Conservation (phyloP, 306 rosid species). For the Abrus pulchellus region DNA sequence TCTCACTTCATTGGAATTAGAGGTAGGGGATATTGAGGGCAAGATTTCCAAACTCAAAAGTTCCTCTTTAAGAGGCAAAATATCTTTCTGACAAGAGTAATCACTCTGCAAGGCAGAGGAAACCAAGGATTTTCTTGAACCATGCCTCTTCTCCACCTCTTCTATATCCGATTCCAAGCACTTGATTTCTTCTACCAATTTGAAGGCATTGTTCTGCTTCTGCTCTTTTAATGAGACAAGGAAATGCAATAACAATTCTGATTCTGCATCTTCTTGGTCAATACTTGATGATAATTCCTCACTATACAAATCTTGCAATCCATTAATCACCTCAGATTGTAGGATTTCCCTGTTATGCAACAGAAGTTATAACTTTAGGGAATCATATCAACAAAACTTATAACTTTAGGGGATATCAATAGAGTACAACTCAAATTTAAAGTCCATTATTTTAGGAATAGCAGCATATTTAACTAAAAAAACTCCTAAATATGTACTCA, state of each 20-base stretch:
- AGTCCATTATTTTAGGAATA: constrained; percentile 42
- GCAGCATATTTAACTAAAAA: constrained; percentile 37
- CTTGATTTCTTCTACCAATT: constrained; percentile 69
- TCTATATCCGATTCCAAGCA: constrained; percentile 83
- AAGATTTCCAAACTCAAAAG: constrained; percentile 53
- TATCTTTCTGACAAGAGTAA: constrained; percentile 55
- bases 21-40: constrained; percentile 48
- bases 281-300: constrained; percentile 69
- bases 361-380: constrained; percentile 48
- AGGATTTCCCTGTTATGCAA: constrained; percentile 82
- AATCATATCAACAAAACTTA: constrained; percentile 46
- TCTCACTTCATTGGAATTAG: constrained; percentile 60
- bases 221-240: constrained; percentile 65
- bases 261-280: constrained; percentile 79
- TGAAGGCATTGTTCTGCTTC: constrained; percentile 75
- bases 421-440: constrained; percentile 12
- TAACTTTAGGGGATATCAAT: constrained; percentile 39
- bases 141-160: constrained; percentile 78
- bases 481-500: constrained; percentile 1
- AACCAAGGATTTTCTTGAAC: constrained; percentile 53
- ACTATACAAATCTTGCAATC: constrained; percentile 60
- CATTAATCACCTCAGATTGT: constrained; percentile 82
- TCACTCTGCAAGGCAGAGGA: constrained; percentile 53
- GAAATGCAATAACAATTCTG: constrained; percentile 78
- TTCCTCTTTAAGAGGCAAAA: constrained; percentile 51